Evolutionary conservation across 805 yeast genomes (phyloP).

Genomic region (Scheffersomyces amazonensis): DNA sequence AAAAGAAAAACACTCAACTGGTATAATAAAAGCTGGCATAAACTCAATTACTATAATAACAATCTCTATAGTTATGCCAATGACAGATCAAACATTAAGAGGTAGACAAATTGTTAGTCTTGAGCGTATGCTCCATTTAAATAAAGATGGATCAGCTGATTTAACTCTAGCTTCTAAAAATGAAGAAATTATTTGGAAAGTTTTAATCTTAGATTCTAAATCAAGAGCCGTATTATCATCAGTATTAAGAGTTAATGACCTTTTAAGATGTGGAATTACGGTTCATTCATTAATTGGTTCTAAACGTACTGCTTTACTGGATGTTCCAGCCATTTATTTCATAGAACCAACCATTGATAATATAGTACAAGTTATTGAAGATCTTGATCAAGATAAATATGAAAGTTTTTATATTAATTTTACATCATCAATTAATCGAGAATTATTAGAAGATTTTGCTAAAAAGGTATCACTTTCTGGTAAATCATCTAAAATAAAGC

Average conservation of each 20-base stretch:
- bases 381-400: slow-evolving; percentile 71
- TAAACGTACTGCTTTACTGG: slow-evolving; percentile 80
- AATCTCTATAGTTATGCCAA: not conserved
- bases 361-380: slow-evolving; percentile 64
- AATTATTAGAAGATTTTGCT: slow-evolving; percentile 84
- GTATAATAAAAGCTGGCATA: not conserved
- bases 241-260: slow-evolving; percentile 87
- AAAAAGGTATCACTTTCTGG: slow-evolving; percentile 72
- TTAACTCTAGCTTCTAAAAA: slow-evolving; percentile 52
- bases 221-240: slow-evolving; percentile 87
- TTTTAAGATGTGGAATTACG: slow-evolving; percentile 87
- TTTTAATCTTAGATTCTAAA: slow-evolving; percentile 72
- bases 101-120: slow-evolving; percentile 34
- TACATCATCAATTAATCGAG: slow-evolving; percentile 75
- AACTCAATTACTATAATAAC: not conserved
- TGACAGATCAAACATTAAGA: slow-evolving; percentile 11
- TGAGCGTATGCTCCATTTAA: slow-evolving; percentile 83
- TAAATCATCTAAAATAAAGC: slow-evolving; percentile 69
- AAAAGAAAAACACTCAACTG: too few species aligned
- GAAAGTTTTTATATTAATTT: slow-evolving; percentile 82
- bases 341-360: slow-evolving; percentile 84
- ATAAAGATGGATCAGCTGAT: slow-evolving; percentile 57
- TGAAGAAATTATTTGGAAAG: slow-evolving; percentile 87
- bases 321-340: slow-evolving; percentile 92
- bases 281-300: slow-evolving; percentile 75